Evolutionary conservation across 164 flowering plant genomes (phyloP), one percentile per base, ranked within the genome.

Genomic region (Santalum album): DNA sequence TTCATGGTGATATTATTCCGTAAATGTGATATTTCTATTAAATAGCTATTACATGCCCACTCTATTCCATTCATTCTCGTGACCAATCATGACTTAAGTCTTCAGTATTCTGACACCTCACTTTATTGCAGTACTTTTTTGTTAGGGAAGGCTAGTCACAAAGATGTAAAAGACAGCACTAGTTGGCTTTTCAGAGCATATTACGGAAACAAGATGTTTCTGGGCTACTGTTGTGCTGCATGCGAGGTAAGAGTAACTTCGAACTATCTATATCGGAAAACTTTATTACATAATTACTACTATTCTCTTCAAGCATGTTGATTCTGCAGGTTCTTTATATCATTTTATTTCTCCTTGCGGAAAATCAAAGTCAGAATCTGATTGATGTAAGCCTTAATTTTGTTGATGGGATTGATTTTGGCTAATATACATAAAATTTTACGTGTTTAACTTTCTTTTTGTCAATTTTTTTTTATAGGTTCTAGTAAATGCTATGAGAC

Each of bases 151-250:
- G 71, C 73, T 59, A 92, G 96, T 60, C 99, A 92, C 69, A 92
- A 89, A 70, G 96, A 92, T 68, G 96, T 92, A 2, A 89, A 87
- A 67, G 96, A 89, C 75, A 87, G 96, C 73, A 74, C 75, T 43
- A 87, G 63, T 64, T 89, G 96, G 96, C 86, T 92, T 54, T 84
- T 92, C 67, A 85, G 59, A 73, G 60, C 67, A 38, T 92, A 89
- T 62, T 92, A 89, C 57, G 91, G 96, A 50, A 83, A 83, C 51
- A 69, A 96, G 46, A 75, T 74, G 56, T 89, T 92, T 60, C 84
- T 92, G 96, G 87, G 78, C 38, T 89, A 77, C 51, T 92, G 99
- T 54, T 92, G 99, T 66, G 83, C 85, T 46, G 78, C 90, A 45
- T 85, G 91, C 66, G 99, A 92, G 96, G 99, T 78, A 78, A 49